These are phyloP conservation scores for Epichloe baconii DNA, from an alignment of 2,329 filamentous ascomycete species.

Conservation along the genomic window DNA sequence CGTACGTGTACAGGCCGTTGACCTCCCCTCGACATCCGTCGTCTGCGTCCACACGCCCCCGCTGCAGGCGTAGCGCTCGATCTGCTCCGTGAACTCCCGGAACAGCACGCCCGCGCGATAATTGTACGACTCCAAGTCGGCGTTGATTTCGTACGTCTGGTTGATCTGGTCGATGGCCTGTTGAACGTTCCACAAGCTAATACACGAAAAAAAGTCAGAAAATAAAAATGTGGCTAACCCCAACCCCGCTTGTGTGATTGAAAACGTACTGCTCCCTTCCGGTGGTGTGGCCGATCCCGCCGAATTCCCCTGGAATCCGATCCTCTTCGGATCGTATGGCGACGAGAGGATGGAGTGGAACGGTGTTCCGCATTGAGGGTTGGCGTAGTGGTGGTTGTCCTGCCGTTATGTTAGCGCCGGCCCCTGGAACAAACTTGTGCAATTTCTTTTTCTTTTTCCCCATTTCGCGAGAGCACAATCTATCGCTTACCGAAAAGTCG, in stretches of 20 bases:
- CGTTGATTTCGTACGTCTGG: constrained; percentile 54
- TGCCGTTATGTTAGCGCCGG: constrained; percentile 9
- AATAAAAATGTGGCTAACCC: neutral
- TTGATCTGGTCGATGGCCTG: constrained; percentile 46
- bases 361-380: constrained; percentile 56
- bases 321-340: constrained; percentile 44
- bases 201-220: no score
- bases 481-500: constrained; percentile 35
- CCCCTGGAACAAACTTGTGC: neutral
- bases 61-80: constrained; percentile 48
- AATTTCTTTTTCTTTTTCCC: neutral
- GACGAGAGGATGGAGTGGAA: constrained; percentile 46
- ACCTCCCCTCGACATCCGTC: constrained; percentile 62
- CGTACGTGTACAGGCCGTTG: constrained; percentile 58
- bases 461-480: neutral
- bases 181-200: constrained; percentile 50
- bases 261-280: constrained; percentile 43
- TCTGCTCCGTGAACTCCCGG: constrained; percentile 46
- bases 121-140: constrained; percentile 48
- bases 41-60: constrained; percentile 63
- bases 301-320: constrained; percentile 62
- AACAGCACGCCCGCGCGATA: constrained; percentile 49
- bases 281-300: constrained; percentile 53
- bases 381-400: constrained; percentile 62
- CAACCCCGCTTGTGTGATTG: neutral